Evolutionary conservation across 2,329 filamentous ascomycete genomes (phyloP).

Genomic region (Cucurbitaria berberidis): DNA sequence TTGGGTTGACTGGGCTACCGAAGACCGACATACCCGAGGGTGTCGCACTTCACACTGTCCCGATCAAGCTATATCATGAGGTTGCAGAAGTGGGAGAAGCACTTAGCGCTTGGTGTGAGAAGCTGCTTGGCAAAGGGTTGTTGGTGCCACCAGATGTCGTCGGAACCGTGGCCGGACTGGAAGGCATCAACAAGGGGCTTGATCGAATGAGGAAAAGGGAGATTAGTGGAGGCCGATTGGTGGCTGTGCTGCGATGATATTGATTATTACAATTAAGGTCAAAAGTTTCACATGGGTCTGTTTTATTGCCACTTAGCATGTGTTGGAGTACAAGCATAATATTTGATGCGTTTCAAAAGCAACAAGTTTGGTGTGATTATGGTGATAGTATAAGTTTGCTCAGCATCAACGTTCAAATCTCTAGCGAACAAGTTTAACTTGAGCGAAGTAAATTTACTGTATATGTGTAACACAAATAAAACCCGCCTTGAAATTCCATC

Average conservation of each 20-base stretch:
- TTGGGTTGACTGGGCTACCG: conserved; percentile 71
- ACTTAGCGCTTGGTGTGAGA: conserved; percentile 71
- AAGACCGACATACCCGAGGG: conserved; percentile 57
- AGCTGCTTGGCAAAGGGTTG: conserved; percentile 61
- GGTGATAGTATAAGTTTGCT: no score
- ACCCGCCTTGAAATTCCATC: no score
- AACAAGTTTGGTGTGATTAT: no score
- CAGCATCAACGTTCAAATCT: no score
- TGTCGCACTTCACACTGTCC: conserved; percentile 67
- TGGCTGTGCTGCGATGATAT: conserved; percentile 46
- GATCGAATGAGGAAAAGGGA: conserved; percentile 70
- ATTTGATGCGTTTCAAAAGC: not conserved
- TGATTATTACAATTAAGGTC: not conserved
- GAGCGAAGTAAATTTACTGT: no score
- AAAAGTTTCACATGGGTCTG: not conserved
- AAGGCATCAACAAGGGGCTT: conserved; percentile 70
- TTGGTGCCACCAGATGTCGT: conserved; percentile 70
- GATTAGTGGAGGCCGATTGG: conserved; percentile 71
- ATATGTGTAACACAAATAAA: no score
- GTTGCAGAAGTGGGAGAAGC: conserved; percentile 67
- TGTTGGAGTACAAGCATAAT: not conserved
- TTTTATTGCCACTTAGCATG: not conserved
- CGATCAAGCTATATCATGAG: conserved; percentile 78
- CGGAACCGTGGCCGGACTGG: conserved; percentile 67
- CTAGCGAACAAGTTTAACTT: no score